phyloP scores from a whole-genome alignment of 2,329 filamentous ascomycete genomes.

The Beauveria sp. region DNA sequence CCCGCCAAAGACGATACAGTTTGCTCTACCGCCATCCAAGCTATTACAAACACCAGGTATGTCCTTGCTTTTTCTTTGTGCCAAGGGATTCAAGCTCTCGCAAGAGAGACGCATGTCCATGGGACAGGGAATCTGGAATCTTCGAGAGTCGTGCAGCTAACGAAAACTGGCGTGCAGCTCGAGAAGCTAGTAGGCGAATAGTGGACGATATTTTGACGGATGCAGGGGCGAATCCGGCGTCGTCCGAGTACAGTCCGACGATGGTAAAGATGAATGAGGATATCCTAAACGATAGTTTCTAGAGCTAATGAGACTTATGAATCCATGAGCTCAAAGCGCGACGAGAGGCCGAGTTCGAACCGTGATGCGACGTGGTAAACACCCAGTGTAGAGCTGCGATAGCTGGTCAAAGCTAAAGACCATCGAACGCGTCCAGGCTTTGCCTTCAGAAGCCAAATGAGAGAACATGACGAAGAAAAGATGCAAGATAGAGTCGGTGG shows the following conservation, averaged over 20 bases:
- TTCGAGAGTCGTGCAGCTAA: constrained; percentile 7
- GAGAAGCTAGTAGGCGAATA: constrained; percentile 73
- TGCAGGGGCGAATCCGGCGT: constrained; percentile 56
- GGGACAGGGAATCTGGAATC: not conserved
- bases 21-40: constrained; percentile 68
- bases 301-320: constrained; percentile 6
- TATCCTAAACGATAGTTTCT: constrained; percentile 56
- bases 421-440: no score
- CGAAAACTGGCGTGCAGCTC: constrained; percentile 38
- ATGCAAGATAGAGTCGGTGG: not conserved
- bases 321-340: no score
- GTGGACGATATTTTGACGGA: constrained; percentile 73
- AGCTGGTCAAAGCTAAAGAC: no score
- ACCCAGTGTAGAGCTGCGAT: no score
- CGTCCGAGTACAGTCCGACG: constrained; percentile 53
- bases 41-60: constrained; percentile 72
- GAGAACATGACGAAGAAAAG: not conserved
- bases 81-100: not conserved
- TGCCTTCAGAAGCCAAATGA: not conserved
- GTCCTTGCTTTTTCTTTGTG: constrained; percentile 17
- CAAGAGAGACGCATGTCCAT: not conserved
- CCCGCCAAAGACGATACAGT: constrained; percentile 89
- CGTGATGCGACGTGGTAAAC: no score
- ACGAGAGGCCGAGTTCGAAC: no score
- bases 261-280: constrained; percentile 59